A percentile compares a stretch with the other conserved stretches of the same genome.
Conservation (phyloP, 2,329 filamentous ascomycete species). For the Fusarium poae region DNA sequence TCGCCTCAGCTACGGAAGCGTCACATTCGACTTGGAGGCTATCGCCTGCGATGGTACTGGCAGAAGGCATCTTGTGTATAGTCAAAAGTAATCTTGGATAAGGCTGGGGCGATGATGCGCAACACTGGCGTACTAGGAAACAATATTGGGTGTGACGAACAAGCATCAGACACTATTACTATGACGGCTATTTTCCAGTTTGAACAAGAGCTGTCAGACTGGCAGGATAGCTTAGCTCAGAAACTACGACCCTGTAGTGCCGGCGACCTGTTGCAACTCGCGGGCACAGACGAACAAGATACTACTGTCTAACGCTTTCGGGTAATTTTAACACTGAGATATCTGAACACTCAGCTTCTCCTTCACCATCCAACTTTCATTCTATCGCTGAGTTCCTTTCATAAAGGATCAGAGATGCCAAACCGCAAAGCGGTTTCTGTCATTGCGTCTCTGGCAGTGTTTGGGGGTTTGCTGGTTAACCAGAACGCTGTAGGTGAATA, state of each 20-base stretch:
- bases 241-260: neutral
- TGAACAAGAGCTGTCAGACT: slow-evolving; percentile 33
- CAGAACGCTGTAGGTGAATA: too few relatives aligned
- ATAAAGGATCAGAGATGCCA: neutral
- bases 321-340: neutral
- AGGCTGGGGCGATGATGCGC: too few relatives aligned
- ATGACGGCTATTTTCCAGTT: slow-evolving; percentile 24
- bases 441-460: slow-evolving; percentile 29
- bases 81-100: too few relatives aligned
- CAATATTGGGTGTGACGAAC: slow-evolving; percentile 30
- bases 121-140: neutral
- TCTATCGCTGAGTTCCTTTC: neutral
- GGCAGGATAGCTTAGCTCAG: slow-evolving; percentile 10
- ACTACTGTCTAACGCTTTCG: neutral
- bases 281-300: neutral
- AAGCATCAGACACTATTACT: slow-evolving; percentile 10
- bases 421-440: slow-evolving; percentile 2
- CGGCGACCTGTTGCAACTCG: neutral
- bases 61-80: neutral
- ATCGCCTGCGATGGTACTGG: neutral
- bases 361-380: slow-evolving; percentile 13
- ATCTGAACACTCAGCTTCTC: slow-evolving; percentile 10
- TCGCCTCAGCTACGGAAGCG: neutral
- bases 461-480: slow-evolving; percentile 16
- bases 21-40: rapidly evolving